A percentile compares a stretch with the other conserved stretches of the same genome.
Evolutionary conservation across 2,329 filamentous ascomycete species (phyloP).

Genomic region (Eurotiales sp.): DNA sequence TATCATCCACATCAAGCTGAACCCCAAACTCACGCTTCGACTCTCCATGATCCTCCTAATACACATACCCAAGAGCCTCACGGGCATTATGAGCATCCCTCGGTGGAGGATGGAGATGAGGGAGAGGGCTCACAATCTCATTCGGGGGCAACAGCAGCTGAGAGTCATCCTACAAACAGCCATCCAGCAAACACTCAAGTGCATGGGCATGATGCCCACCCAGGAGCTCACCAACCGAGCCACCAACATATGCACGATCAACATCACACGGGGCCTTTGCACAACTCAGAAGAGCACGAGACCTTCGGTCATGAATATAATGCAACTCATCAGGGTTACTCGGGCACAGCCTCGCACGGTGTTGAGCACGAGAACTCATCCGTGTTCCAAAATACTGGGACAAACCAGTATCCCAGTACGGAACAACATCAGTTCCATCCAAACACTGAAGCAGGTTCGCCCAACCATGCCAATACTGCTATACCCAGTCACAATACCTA

Average conservation of each 20-base stretch:
- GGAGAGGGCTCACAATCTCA: background rate
- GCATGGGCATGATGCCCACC: background rate
- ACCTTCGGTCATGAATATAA: background rate
- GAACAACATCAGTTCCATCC: background rate
- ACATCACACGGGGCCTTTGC: background rate
- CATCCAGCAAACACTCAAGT: background rate
- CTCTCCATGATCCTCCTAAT: background rate
- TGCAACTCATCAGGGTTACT: background rate
- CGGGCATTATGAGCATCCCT: background rate
- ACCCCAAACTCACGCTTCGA: background rate
- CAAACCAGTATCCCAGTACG: background rate
- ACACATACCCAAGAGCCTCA: background rate
- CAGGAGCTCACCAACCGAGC: background rate
- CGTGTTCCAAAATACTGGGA: background rate
- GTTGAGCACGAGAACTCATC: background rate
- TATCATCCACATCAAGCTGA: background rate
- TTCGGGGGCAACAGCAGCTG: background rate
- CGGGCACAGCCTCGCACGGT: background rate
- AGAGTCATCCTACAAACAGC: background rate
- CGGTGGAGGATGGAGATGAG: background rate
- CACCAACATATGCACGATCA: background rate
- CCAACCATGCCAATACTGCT: background rate
- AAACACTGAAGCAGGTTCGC: background rate
- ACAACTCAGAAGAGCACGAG: background rate
- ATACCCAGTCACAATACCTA: background rate